A percentile compares a stretch with the other conserved stretches of the same genome.
Conservation (phyloP, 2,329 filamentous ascomycete genomes). For the Paecilomyces formosus region DNA sequence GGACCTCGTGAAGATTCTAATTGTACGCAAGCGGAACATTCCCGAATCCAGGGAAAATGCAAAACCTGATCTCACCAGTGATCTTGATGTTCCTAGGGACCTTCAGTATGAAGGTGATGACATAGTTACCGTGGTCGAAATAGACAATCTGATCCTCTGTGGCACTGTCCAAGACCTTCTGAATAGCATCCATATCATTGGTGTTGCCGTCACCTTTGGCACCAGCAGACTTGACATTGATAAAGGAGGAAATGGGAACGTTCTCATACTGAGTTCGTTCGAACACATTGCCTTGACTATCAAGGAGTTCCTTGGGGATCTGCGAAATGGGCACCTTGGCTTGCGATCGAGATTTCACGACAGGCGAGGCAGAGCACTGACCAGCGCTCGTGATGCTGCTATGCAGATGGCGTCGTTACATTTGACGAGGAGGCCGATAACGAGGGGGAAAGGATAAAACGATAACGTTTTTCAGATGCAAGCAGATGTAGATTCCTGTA, state of each 20-base stretch:
- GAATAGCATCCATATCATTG: slow-evolving; percentile 84
- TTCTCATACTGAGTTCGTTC: slow-evolving; percentile 80
- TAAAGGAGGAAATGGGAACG: slow-evolving; percentile 60
- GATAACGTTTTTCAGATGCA: no score
- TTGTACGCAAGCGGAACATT: no score
- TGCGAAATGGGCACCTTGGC: slow-evolving; percentile 41
- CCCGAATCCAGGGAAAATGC: no score
- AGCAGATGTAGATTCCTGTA: no score
- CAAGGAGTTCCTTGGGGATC: slow-evolving; percentile 59
- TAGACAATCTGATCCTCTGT: slow-evolving; percentile 55
- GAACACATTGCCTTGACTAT: slow-evolving; percentile 61
- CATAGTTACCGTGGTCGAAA: slow-evolving; percentile 58
- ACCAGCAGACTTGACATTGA: slow-evolving; percentile 74
- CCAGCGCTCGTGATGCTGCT: not conserved
- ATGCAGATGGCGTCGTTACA: no score
- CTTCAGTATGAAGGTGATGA: slow-evolving; percentile 53
- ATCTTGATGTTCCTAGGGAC: slow-evolving; percentile 72
- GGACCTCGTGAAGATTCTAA: no score
- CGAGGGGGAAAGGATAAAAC: no score
- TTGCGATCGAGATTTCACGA: slow-evolving; percentile 48
- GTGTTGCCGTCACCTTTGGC: slow-evolving; percentile 81
- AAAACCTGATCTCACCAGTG: slow-evolving; percentile 80
- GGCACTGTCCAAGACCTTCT: slow-evolving; percentile 64
- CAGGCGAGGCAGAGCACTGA: slow-evolving; percentile 19
- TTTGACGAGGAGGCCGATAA: no score